Evolutionary conservation across 495 filamentous ascomycete genomes (phyloP), one percentile per base, ranked within the genome.

Genomic region (Penicillium pulvis): DNA sequence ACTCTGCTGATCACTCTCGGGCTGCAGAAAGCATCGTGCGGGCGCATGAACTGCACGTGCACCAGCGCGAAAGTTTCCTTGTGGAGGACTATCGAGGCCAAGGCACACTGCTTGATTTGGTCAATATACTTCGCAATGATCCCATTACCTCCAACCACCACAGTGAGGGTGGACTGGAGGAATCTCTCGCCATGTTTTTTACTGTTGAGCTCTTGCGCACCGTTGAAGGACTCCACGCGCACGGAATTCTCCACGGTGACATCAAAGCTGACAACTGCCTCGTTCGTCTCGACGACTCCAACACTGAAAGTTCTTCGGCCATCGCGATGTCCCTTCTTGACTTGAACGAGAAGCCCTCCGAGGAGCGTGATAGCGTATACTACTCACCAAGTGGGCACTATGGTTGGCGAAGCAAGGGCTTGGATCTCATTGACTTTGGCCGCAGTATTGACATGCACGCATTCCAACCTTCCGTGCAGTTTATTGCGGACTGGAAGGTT

Each of bases 191-290:
- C 51, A 97, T 98, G 91, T 98, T 97, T 79, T 94, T 97, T 75
- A 82, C 89, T 20, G 79, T 98, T 58, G 94, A 98, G 71, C 84
- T 98, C 30, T 81, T 98, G 59, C 89, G 94, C 44, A 96, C 92
- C 1, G 79, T 96, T 20, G 93, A 98, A 76, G 86, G 86, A 0
- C 79, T 98, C 53, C 94, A 98, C 74, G 65, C 84, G 2, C 87
- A 87, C 57, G 83, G 84, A 8, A 83, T 98, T 60, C 78, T 97
- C 26, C 94, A 98, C 69, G 95, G 94, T 47, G 94, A 98, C 65
- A 79, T 98, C 62, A 98, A 98, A 72, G 85, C 89, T 1, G 94
- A 98, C 70, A 98, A 98, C 70, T 93, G 92, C 61, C 84, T 98
- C 1, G 84, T 97, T 42, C 91, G 94, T 9, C 84, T 97, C 51